Conservation (phyloP, 2,329 filamentous ascomycete genomes). For the Teratosphaeria epicoccoides region DNA sequence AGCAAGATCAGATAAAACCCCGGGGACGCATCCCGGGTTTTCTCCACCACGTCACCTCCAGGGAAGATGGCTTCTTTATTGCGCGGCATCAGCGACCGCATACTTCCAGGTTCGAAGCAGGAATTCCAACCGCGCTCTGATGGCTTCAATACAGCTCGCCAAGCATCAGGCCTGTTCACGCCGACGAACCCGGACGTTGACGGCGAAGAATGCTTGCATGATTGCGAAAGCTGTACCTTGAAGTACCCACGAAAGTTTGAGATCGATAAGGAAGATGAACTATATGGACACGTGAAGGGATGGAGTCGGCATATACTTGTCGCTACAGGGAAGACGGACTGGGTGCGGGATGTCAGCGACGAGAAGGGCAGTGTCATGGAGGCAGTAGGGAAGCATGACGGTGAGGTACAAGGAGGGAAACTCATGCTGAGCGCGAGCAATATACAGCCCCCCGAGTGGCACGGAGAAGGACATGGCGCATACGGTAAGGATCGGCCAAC, state of each 20-base stretch:
- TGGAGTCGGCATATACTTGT: constrained; percentile 87
- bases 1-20: constrained; percentile 2
- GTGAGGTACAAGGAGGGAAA: constrained; percentile 36
- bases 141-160: constrained; percentile 39
- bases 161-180: constrained; percentile 54
- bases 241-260: constrained; percentile 64
- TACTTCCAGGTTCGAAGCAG: constrained; percentile 15
- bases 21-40: not conserved
- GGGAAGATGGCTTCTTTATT: constrained; percentile 18
- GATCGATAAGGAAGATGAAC: constrained; percentile 63
- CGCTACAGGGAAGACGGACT: constrained; percentile 91
- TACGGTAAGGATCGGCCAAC: constrained; percentile 55
- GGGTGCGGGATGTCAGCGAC: constrained; percentile 79
- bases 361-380: constrained; percentile 59
- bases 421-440: constrained; percentile 89
- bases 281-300: constrained; percentile 77
- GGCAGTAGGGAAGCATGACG: constrained; percentile 33
- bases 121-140: constrained; percentile 18
- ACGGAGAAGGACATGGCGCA: constrained; percentile 38
- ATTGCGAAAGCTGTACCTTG: constrained; percentile 72
- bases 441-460: constrained; percentile 64
- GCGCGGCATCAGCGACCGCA: constrained; percentile 13
- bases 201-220: constrained; percentile 78
- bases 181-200: constrained; percentile 65
- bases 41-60: constrained; percentile 1